Evolutionary conservation across 257 asterid genomes (phyloP).

Genomic region (Cinchona pubescens): DNA sequence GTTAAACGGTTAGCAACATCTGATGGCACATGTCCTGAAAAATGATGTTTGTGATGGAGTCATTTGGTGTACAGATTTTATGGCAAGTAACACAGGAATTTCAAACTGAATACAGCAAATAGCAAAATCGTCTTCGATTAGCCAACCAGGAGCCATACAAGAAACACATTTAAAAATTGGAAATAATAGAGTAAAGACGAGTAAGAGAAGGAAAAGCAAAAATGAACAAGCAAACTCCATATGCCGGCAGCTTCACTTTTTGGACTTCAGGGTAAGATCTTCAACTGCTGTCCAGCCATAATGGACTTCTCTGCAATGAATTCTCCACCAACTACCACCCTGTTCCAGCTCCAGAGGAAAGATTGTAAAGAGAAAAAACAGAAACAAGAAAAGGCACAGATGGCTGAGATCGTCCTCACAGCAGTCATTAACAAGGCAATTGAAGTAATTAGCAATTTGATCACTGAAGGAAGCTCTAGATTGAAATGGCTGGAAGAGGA

Average conservation of each 20-base stretch:
- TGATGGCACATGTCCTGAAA: neutral
- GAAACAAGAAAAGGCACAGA: neutral
- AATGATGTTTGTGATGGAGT: neutral
- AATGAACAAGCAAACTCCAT: neutral
- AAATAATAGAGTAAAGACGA: too few species aligned
- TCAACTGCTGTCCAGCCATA: neutral
- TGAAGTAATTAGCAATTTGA: neutral
- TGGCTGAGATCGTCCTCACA: neutral
- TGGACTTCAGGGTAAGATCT: too few species aligned
- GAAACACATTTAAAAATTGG: too few species aligned
- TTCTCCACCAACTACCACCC: too few species aligned
- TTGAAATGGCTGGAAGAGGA: slow-evolving; percentile 1
- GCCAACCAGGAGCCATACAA: too few species aligned
- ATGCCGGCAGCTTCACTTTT: neutral
- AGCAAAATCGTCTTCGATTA: too few species aligned
- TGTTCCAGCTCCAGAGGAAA: neutral
- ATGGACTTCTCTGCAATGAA: neutral
- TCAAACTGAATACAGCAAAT: neutral
- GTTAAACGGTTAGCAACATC: neutral
- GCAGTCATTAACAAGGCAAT: neutral
- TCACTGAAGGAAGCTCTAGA: neutral
- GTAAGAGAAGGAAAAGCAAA: neutral
- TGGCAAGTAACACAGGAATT: neutral
- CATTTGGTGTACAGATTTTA: neutral
- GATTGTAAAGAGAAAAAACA: neutral